Conservation (phyloP, 1,139 yeast species). For the Eremothecium sinecaudum region DNA sequence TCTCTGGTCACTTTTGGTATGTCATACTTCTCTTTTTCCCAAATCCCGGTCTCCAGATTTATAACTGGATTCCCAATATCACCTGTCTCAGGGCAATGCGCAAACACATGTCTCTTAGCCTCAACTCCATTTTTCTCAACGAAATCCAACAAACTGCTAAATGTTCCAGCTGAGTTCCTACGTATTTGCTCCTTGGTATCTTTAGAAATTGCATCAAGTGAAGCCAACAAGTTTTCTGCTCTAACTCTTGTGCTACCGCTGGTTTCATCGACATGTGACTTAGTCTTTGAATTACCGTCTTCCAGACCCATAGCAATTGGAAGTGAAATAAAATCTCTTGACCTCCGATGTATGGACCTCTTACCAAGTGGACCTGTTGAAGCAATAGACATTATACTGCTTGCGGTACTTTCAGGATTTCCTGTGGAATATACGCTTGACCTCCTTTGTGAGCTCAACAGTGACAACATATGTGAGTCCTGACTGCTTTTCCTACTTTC, state of each 20-base stretch:
- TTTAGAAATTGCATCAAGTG: constrained; percentile 6
- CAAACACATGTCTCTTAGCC: constrained; percentile 18
- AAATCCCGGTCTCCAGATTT: constrained; percentile 9
- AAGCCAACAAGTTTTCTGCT: not conserved
- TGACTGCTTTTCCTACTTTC: constrained; percentile 5
- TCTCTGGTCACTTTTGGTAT: too few species aligned
- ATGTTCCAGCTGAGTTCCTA: constrained; percentile 21
- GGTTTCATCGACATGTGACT: not conserved
- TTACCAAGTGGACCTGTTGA: not conserved
- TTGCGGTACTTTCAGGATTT: not conserved
- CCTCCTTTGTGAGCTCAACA: constrained; percentile 1
- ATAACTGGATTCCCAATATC: constrained; percentile 15
- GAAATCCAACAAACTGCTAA: constrained; percentile 17
- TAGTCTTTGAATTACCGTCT: not conserved
- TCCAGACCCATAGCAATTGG: not conserved
- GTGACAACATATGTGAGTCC: constrained; percentile 2
- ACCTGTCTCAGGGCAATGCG: constrained; percentile 19
- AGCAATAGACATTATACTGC: not conserved
- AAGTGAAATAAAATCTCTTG: constrained; percentile 1
- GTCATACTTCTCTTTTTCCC: not conserved
- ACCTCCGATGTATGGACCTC: not conserved
- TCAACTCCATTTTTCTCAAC: constrained; percentile 16
- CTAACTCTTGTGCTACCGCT: not conserved
- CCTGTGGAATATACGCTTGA: constrained; percentile 2
- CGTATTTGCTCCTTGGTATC: constrained; percentile 25